phyloP scores from a whole-genome alignment of 208 protist species.

The Acanthamoeba quina region DNA sequence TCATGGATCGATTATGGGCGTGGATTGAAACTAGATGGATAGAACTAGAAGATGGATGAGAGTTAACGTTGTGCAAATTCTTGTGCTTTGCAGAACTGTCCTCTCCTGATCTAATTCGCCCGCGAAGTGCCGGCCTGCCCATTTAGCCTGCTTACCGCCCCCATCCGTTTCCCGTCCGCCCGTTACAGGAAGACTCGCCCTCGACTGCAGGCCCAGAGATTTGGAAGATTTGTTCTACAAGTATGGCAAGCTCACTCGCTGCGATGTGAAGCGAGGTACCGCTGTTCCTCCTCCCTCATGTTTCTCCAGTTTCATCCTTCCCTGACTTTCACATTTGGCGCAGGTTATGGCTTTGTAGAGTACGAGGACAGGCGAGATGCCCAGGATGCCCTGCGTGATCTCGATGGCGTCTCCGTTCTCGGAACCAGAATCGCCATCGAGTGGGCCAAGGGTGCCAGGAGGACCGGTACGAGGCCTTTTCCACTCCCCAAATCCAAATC shows the following conservation, averaged over 20 bases:
- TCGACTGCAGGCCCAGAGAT: constrained; percentile 6
- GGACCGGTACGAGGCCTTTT: not conserved
- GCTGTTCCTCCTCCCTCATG: not conserved
- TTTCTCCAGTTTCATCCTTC: too few relatives aligned
- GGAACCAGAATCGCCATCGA: constrained; percentile 63
- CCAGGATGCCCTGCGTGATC: constrained; percentile 65
- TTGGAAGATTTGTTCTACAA: constrained; percentile 76
- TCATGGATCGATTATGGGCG: not conserved
- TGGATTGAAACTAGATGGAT: not conserved
- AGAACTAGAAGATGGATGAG: not conserved
- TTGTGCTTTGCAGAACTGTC: not conserved
- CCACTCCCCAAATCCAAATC: too few relatives aligned
- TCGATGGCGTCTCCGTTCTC: constrained; percentile 22
- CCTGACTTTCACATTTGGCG: too few relatives aligned
- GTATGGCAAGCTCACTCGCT: constrained; percentile 66
- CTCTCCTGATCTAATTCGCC: not conserved
- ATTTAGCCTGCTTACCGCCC: constrained; percentile 57
- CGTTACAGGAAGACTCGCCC: constrained; percentile 67
- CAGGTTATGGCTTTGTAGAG: constrained; percentile 70
- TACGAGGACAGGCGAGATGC: constrained; percentile 75
- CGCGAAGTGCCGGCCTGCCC: constrained; percentile 20
- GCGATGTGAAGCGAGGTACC: constrained; percentile 69
- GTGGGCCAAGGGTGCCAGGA: constrained; percentile 71
- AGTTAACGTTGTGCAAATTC: not conserved
- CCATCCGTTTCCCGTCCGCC: constrained; percentile 22